A percentile compares a stretch with the other conserved stretches of the same genome.
Conservation (phyloP, 257 asterid genomes). For the Capsicum rhomboideum region DNA sequence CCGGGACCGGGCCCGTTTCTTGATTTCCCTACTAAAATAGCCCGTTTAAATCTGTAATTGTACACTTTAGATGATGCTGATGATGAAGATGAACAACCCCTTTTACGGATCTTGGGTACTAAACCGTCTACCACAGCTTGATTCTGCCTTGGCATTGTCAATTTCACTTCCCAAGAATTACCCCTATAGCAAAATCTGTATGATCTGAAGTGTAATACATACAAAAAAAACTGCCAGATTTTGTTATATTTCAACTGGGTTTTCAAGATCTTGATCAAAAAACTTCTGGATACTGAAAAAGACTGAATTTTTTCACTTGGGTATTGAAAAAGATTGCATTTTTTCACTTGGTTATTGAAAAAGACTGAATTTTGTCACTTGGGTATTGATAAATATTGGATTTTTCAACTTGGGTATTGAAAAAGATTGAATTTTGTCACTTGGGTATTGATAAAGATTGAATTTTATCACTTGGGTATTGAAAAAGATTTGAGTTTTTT, state of each 20-base stretch:
- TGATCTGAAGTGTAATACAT: background rate
- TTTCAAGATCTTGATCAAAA: background rate
- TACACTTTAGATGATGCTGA: constrained; percentile 68
- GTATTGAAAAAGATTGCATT: background rate
- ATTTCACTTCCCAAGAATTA: background rate
- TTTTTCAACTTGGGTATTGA: background rate
- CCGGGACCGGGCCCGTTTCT: constrained; percentile 39
- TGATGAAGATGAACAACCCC: constrained; percentile 83
- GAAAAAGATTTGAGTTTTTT: background rate
- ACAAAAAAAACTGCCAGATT: background rate
- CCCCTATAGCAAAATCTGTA: background rate
- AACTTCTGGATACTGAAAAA: background rate
- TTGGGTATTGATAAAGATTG: too few species aligned
- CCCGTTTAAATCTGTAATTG: constrained; percentile 60
- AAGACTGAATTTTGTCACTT: background rate
- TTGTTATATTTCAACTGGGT: background rate
- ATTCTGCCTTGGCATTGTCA: constrained; percentile 39
- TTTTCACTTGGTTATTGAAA: too few species aligned
- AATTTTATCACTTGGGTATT: too few species aligned
- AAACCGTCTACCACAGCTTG: constrained; percentile 42
- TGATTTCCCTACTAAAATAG: constrained; percentile 74
- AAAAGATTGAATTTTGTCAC: background rate
- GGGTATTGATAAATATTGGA: too few species aligned
- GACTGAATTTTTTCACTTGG: background rate
- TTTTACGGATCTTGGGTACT: constrained; percentile 75